Evolutionary conservation across 352 stramenopile genomes (phyloP).

Genomic region (Phytophthora ohioensis): DNA sequence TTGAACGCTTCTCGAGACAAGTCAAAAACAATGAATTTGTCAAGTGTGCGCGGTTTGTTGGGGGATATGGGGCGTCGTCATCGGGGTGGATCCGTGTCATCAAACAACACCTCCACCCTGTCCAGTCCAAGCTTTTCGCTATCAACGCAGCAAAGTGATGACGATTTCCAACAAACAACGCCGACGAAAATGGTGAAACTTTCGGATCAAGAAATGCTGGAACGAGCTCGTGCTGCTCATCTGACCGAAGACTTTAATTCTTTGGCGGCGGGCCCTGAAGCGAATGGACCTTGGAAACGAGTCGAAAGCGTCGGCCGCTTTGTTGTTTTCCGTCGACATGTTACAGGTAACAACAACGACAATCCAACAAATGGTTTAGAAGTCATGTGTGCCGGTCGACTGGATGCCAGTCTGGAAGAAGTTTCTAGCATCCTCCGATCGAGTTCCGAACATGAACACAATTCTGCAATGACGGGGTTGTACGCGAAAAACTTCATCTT

Average conservation of each 20-base stretch:
- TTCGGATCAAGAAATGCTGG: conserved; percentile 28
- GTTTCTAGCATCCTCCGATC: conserved; percentile 32
- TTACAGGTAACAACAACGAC: not conserved
- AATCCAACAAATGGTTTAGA: conserved; percentile 11
- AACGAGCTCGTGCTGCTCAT: conserved; percentile 27
- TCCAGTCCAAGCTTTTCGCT: not conserved
- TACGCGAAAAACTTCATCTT: conserved; percentile 46
- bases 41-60: too few relatives aligned
- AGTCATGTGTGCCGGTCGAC: conserved; percentile 33
- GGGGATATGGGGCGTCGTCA: too few relatives aligned
- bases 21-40: too few relatives aligned
- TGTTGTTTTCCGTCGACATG: conserved; percentile 26
- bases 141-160: conserved; percentile 28
- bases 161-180: conserved; percentile 22
- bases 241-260: conserved; percentile 16
- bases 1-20: too few relatives aligned
- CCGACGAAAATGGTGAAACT: not conserved
- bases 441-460: conserved; percentile 32
- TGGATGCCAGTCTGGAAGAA: conserved; percentile 40
- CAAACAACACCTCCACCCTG: too few relatives aligned
- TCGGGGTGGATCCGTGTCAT: too few relatives aligned
- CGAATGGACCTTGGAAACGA: conserved; percentile 33
- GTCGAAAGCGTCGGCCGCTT: conserved; percentile 24
- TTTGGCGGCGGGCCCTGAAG: conserved; percentile 24
- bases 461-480: conserved; percentile 38